phyloP scores from a whole-genome alignment of 2,329 filamentous ascomycete species.

The Hymenoscyphus salicellus region DNA sequence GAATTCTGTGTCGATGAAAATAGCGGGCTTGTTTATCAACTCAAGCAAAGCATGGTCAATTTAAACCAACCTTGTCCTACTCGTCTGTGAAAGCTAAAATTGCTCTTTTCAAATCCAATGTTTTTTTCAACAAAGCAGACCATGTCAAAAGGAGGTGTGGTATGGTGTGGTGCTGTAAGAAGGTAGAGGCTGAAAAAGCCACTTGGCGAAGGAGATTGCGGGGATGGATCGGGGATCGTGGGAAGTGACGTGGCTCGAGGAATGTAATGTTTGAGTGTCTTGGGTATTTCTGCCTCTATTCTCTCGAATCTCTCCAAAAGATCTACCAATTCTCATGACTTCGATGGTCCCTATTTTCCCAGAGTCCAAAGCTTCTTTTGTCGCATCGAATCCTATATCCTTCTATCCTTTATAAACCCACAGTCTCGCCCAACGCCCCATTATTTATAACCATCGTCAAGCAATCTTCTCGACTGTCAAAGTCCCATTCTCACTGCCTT shows the following conservation, averaged over 20 bases:
- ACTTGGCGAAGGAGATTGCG: not conserved
- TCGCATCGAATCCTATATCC: not conserved
- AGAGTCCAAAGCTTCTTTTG: too few species aligned
- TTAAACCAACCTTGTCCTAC: too few species aligned
- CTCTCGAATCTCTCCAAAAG: not conserved
- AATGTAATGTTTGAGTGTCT: not conserved
- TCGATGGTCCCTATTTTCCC: not conserved
- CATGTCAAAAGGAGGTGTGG: too few species aligned
- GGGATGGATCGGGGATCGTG: not conserved
- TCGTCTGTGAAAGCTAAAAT: too few species aligned
- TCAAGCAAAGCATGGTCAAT: too few species aligned
- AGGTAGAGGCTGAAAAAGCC: not conserved
- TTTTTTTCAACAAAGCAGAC: too few species aligned
- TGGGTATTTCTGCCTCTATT: not conserved
- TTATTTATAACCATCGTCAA: conserved; percentile 8
- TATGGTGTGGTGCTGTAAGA: too few species aligned
- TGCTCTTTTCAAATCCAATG: too few species aligned
- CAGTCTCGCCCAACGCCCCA: not conserved
- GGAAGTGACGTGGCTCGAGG: not conserved
- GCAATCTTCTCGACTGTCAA: conserved; percentile 46
- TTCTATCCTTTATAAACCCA: not conserved
- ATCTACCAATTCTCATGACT: not conserved
- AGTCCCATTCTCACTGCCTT: conserved; percentile 45
- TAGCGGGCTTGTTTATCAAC: too few species aligned
- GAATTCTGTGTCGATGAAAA: too few species aligned